A percentile compares a stretch with the other conserved stretches of the same genome.
phyloP scores from a whole-genome alignment of 352 stramenopile genomes.

The Globisporangium rhizosaccharum region DNA sequence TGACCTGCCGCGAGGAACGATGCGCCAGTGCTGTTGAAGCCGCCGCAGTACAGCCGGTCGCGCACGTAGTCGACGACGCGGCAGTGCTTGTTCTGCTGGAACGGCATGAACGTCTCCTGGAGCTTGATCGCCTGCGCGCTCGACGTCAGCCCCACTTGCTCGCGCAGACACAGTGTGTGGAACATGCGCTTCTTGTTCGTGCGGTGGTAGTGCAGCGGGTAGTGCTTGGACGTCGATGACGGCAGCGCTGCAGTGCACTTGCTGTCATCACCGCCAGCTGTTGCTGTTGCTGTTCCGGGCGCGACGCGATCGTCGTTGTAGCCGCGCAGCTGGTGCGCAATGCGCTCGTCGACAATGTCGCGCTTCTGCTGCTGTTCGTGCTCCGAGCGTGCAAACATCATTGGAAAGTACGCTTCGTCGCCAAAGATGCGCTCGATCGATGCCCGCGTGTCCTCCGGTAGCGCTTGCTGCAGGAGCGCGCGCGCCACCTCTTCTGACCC shows the following conservation, averaged over 20 bases:
- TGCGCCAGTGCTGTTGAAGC: conserved; percentile 65
- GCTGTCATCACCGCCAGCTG: neutral
- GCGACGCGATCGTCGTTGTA: conserved; percentile 30
- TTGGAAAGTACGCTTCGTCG: conserved; percentile 52
- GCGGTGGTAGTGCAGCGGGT: conserved; percentile 19
- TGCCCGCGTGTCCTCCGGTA: conserved; percentile 42
- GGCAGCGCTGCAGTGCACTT: neutral
- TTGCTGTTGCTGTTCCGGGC: neutral
- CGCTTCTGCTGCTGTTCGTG: conserved; percentile 53
- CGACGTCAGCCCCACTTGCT: conserved; percentile 57
- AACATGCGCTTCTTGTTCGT: conserved; percentile 41
- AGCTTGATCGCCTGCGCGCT: conserved; percentile 62
- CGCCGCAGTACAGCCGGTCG: conserved; percentile 75
- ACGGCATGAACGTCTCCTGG: conserved; percentile 79
- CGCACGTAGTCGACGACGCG: conserved; percentile 59
- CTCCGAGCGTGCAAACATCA: conserved; percentile 53
- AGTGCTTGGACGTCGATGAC: conserved; percentile 14
- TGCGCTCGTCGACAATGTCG: conserved; percentile 43
- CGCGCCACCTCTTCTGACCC: conserved; percentile 22
- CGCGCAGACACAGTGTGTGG: conserved; percentile 56
- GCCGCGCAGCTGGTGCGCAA: conserved; percentile 58
- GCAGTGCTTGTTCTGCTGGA: conserved; percentile 76
- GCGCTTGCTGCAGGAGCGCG: conserved; percentile 24
- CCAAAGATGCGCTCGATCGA: conserved; percentile 63
- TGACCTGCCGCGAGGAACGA: conserved; percentile 72